These are phyloP conservation scores for Rhytidiadelphus loreus DNA, from an alignment of 225 moss, liverwort and hornwort species.

Conservation along the genomic window DNA sequence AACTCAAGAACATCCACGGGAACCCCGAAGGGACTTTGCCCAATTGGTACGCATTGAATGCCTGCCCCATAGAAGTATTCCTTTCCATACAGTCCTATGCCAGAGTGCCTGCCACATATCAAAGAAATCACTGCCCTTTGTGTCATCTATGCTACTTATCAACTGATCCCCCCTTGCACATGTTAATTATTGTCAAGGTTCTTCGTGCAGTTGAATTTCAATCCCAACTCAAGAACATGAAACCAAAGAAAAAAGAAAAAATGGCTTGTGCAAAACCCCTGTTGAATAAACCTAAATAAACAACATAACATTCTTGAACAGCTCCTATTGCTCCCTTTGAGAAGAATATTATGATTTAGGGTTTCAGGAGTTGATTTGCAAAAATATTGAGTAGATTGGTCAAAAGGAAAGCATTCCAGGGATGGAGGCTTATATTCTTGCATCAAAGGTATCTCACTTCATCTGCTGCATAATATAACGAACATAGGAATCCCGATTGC, in stretches of 20 bases:
- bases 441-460: not conserved
- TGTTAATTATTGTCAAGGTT: not conserved
- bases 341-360: not conserved
- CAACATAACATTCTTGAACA: not conserved
- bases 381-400: not conserved
- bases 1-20: conserved; percentile 46
- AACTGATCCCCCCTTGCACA: not conserved
- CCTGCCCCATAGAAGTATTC: conserved; percentile 68
- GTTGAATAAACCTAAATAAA: not conserved
- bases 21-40: conserved; percentile 46
- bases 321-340: not conserved
- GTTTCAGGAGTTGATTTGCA: not conserved
- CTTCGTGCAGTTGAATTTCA: not conserved
- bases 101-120: conserved; percentile 38
- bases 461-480: not conserved
- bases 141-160: not conserved
- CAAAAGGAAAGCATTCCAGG: not conserved
- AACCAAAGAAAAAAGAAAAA: not conserved
- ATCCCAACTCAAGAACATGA: not conserved
- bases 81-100: conserved; percentile 41
- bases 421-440: not conserved
- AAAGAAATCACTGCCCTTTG: not conserved
- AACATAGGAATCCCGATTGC: not conserved
- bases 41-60: conserved; percentile 39
- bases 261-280: not conserved